Evolutionary conservation across 306 rosid genomes (phyloP).

Genomic region (Hippophae rhamnoides): DNA sequence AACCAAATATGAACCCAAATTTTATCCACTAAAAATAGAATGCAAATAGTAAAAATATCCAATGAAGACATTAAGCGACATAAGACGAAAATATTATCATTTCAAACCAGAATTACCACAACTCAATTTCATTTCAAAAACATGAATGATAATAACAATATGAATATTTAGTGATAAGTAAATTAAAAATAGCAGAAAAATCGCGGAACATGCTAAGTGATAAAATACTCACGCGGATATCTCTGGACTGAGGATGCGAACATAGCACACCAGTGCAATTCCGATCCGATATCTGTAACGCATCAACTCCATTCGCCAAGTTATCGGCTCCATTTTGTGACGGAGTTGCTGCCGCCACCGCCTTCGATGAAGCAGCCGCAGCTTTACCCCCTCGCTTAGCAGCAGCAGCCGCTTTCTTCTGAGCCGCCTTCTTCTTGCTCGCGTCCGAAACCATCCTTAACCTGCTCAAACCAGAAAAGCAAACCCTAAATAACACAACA

Average conservation of each 20-base stretch:
- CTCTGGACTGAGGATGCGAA: constrained; percentile 93
- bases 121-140: neutral
- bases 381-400: constrained; percentile 95
- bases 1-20: too few species aligned
- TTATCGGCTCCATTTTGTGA: constrained; percentile 54
- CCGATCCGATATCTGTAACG: constrained; percentile 77
- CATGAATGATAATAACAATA: neutral
- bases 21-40: too few species aligned
- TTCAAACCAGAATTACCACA: too few species aligned
- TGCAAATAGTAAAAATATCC: too few species aligned
- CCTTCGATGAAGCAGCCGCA: constrained; percentile 32
- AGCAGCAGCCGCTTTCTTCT: constrained; percentile 97
- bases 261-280: constrained; percentile 97
- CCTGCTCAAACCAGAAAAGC: constrained; percentile 16
- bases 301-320: constrained; percentile 48
- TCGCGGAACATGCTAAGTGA: neutral
- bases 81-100: too few species aligned
- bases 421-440: constrained; percentile 96
- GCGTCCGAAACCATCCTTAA: constrained; percentile 88
- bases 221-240: constrained; percentile 58
- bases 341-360: constrained; percentile 34
- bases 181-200: neutral
- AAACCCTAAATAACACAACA: too few species aligned
- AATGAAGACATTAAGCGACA: too few species aligned
- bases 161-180: too few species aligned